Conservation (phyloP, 495 filamentous ascomycete species). For the Hypoxylon intermedium region DNA sequence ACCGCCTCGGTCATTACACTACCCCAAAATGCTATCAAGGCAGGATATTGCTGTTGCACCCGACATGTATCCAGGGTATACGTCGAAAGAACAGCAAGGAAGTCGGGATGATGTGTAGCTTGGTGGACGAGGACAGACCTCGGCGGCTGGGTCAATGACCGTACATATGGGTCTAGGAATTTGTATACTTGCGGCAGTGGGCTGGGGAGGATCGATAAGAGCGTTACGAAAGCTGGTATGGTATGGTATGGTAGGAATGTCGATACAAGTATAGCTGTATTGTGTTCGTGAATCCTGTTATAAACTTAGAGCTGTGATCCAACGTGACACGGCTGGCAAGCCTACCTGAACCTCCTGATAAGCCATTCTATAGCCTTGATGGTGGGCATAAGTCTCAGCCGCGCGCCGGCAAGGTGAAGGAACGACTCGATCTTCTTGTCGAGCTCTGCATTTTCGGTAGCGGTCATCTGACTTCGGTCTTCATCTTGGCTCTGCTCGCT, state of each 20-base stretch:
- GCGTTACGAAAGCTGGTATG: slow-evolving; percentile 76
- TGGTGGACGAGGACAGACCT: slow-evolving; percentile 81
- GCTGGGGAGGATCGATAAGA: slow-evolving; percentile 81
- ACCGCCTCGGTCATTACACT: slow-evolving; percentile 81
- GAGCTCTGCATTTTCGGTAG: slow-evolving; percentile 78
- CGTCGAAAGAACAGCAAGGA: slow-evolving; percentile 74
- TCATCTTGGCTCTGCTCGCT: slow-evolving; percentile 87
- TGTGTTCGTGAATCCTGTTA: slow-evolving; percentile 86
- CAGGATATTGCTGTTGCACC: slow-evolving; percentile 72
- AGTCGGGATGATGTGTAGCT: slow-evolving; percentile 71
- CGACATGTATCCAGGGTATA: slow-evolving; percentile 75
- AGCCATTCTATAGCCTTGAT: slow-evolving; percentile 95
- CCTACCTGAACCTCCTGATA: slow-evolving; percentile 84
- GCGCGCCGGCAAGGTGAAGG: slow-evolving; percentile 75
- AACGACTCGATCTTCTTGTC: slow-evolving; percentile 80
- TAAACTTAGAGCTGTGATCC: slow-evolving; percentile 42
- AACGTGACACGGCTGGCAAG: not conserved
- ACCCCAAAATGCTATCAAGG: slow-evolving; percentile 86
- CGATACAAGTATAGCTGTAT: slow-evolving; percentile 77
- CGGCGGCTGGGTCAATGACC: slow-evolving; percentile 73
- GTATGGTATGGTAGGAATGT: slow-evolving; percentile 93
- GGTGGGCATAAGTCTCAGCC: slow-evolving; percentile 80
- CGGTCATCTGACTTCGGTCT: slow-evolving; percentile 84
- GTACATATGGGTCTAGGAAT: slow-evolving; percentile 84
- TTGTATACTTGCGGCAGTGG: slow-evolving; percentile 75